Conservation (phyloP, 2,329 filamentous ascomycete species). For the Sarocladiaceae sp. region DNA sequence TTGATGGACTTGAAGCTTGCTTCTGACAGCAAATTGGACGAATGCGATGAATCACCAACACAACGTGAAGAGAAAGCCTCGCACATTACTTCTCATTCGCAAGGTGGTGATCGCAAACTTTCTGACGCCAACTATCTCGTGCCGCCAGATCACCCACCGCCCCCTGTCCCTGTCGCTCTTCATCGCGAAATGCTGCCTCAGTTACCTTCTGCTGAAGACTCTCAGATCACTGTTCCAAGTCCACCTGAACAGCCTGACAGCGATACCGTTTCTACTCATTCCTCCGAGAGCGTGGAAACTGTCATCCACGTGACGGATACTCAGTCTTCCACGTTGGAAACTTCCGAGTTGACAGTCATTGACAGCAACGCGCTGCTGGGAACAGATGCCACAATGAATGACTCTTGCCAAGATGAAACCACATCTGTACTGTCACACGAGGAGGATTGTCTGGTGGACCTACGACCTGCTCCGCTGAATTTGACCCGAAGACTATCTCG, state of each 20-base stretch:
- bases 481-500: neutral
- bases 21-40: neutral
- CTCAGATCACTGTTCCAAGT: neutral
- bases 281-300: neutral
- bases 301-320: neutral
- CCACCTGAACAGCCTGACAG: neutral
- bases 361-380: too few species aligned
- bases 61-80: too few species aligned
- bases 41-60: neutral
- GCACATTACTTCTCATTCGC: too few species aligned
- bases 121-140: too few species aligned
- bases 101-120: too few species aligned
- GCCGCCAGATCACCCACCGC: neutral
- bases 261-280: neutral
- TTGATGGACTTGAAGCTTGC: constrained; percentile 1
- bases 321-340: neutral
- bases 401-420: too few species aligned
- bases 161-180: neutral
- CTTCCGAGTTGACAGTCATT: too few species aligned
- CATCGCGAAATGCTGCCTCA: too few species aligned
- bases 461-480: neutral
- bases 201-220: too few species aligned
- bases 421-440: too few species aligned
- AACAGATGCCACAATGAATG: too few species aligned
- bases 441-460: neutral